phyloP scores from a whole-genome alignment of 805 yeast species.

The Priceomyces fermenticarens region DNA sequence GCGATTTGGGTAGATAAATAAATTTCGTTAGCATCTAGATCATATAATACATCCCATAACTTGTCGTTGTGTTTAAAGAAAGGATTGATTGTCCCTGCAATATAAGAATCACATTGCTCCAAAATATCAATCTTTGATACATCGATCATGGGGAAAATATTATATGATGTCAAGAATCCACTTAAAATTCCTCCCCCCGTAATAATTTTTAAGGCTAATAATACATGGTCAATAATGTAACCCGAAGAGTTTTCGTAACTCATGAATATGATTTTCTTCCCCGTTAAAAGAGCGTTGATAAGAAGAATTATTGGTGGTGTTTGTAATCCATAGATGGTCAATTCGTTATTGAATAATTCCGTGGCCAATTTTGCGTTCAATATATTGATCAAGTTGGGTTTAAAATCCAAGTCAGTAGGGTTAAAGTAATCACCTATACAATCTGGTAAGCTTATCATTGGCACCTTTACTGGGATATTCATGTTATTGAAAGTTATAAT shows the following conservation, averaged over 20 bases:
- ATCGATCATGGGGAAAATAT: slow-evolving; percentile 60
- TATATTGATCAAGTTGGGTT: slow-evolving; percentile 31
- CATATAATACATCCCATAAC: slow-evolving; percentile 61
- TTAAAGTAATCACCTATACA: slow-evolving; percentile 42
- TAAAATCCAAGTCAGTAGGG: slow-evolving; percentile 44
- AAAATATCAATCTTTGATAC: slow-evolving; percentile 54
- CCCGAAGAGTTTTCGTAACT: slow-evolving; percentile 39
- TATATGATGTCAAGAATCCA: slow-evolving; percentile 33
- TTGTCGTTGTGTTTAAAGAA: slow-evolving; percentile 53
- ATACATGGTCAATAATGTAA: slow-evolving; percentile 38
- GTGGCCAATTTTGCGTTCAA: slow-evolving; percentile 34
- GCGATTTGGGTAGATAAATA: slow-evolving; percentile 21
- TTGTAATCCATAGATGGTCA: slow-evolving; percentile 50
- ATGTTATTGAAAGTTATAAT: slow-evolving; percentile 34
- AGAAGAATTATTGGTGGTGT: slow-evolving; percentile 46
- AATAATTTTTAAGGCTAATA: slow-evolving; percentile 41
- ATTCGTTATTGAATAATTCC: slow-evolving; percentile 39
- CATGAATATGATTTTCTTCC: slow-evolving; percentile 38
- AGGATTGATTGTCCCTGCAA: slow-evolving; percentile 70
- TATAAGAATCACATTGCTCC: slow-evolving; percentile 37
- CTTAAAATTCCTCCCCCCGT: slow-evolving; percentile 42
- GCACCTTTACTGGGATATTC: slow-evolving; percentile 44
- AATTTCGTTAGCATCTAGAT: slow-evolving; percentile 52
- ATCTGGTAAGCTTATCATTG: slow-evolving; percentile 40
- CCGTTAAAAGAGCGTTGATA: slow-evolving; percentile 36